A percentile compares a stretch with the other conserved stretches of the same genome.
Conservation (phyloP, 495 filamentous ascomycete species). For the Aspergillus panamensis region DNA sequence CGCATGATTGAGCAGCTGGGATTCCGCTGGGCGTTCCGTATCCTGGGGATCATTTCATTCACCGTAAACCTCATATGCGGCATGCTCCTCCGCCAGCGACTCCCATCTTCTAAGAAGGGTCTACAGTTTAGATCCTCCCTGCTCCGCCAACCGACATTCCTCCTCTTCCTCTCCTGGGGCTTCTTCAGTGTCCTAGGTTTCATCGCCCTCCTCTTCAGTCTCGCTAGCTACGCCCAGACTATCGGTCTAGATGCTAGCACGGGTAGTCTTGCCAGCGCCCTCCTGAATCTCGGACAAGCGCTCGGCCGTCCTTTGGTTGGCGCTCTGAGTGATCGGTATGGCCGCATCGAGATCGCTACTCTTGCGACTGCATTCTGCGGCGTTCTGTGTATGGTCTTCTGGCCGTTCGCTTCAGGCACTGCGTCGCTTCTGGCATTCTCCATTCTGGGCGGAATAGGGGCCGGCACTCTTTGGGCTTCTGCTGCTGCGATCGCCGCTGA, state of each 20-base stretch:
- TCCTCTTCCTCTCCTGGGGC: constrained; percentile 42
- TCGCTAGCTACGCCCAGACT: constrained; percentile 36
- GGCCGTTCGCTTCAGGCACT: constrained; percentile 59
- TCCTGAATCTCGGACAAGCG: constrained; percentile 65
- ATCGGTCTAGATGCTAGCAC: constrained; percentile 60
- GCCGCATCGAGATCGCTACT: constrained; percentile 60
- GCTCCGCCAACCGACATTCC: constrained; percentile 39
- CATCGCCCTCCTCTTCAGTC: constrained; percentile 47
- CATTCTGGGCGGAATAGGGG: constrained; percentile 58
- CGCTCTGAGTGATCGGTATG: constrained; percentile 59
- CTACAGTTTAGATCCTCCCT: constrained; percentile 33
- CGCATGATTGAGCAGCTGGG: constrained; percentile 45
- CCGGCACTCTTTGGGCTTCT: constrained; percentile 31
- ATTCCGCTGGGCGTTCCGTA: constrained; percentile 49
- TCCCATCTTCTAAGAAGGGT: constrained; percentile 32
- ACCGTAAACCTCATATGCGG: constrained; percentile 38
- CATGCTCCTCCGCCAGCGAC: constrained; percentile 42
- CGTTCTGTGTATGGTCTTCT: constrained; percentile 59
- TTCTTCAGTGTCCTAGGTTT: constrained; percentile 51
- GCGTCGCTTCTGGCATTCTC: constrained; percentile 63
- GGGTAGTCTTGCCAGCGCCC: constrained; percentile 58
- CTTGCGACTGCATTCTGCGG: constrained; percentile 56
- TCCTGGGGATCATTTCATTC: constrained; percentile 45
- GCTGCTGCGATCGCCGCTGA: constrained; percentile 33
- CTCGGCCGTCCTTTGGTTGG: constrained; percentile 67